Percentiles rank a stretch among this genome's conserved stretches.
Evolutionary conservation across 2,329 filamentous ascomycete genomes (phyloP).

Genomic region (Phialophora verrucosa): DNA sequence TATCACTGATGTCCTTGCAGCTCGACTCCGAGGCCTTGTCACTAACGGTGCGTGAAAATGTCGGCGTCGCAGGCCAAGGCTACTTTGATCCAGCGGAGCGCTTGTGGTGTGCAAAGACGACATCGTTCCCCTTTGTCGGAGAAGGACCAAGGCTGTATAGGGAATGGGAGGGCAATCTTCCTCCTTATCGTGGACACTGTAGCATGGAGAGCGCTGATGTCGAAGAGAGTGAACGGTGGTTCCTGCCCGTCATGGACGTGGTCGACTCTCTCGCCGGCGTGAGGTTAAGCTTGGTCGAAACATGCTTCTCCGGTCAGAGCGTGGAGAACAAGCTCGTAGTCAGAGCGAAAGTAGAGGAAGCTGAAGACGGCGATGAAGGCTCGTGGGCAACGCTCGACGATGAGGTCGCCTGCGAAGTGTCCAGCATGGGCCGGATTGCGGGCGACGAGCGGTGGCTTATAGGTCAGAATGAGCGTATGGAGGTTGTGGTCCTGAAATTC

Average conservation of each 20-base stretch:
- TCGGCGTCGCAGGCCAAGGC: conserved; percentile 56
- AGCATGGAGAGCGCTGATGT: conserved; percentile 46
- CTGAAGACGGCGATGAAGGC: conserved; percentile 16
- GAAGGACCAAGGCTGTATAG: conserved; percentile 59
- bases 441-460: conserved; percentile 68
- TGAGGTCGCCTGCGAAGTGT: conserved; percentile 55
- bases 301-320: conserved; percentile 42
- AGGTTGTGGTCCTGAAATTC: conserved; percentile 62
- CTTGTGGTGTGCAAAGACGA: conserved; percentile 55
- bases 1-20: conserved; percentile 57
- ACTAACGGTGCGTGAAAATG: conserved; percentile 64
- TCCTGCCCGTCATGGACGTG: conserved; percentile 47
- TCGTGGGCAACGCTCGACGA: conserved; percentile 39
- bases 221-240: conserved; percentile 44
- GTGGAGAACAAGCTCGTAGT: conserved; percentile 43
- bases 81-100: conserved; percentile 50
- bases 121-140: conserved; percentile 60
- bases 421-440: conserved; percentile 60
- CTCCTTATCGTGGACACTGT: conserved; percentile 53
- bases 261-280: conserved; percentile 44
- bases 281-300: conserved; percentile 45
- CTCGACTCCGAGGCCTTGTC: conserved; percentile 56
- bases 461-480: conserved; percentile 60
- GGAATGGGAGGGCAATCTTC: conserved; percentile 52
- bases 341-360: conserved; percentile 42